Evolutionary conservation across 371 early-diverging fungal genomes (phyloP).

Genomic region (Lichtheimia corymbifera): DNA sequence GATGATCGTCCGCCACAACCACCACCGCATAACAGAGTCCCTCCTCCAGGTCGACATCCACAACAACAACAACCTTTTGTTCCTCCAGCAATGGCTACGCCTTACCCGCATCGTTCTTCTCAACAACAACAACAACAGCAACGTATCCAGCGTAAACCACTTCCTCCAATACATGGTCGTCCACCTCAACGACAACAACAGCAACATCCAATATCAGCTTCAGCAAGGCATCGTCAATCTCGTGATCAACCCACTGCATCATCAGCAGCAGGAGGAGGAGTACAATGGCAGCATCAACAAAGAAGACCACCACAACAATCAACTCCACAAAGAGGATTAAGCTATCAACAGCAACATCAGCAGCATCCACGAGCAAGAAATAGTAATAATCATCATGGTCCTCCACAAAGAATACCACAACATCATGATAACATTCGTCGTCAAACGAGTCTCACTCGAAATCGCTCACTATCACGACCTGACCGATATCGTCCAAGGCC

Average conservation of each 20-base stretch:
- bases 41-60: background rate
- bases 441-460: slow-evolving; percentile 25
- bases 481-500: slow-evolving; percentile 48
- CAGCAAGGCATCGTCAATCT: background rate
- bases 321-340: slow-evolving; percentile 2
- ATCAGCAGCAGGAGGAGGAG: background rate
- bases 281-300: background rate
- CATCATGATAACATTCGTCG: background rate
- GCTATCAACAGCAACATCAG: slow-evolving; percentile 8
- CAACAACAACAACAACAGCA: background rate
- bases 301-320: background rate
- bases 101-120: background rate
- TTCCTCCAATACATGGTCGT: slow-evolving; percentile 1
- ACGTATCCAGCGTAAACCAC: background rate
- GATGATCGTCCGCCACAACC: slow-evolving; percentile 6
- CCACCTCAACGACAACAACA: background rate
- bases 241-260: background rate
- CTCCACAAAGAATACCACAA: too few species aligned
- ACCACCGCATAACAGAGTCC: background rate
- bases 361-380: slow-evolving; percentile 10
- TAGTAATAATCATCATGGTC: too few species aligned
- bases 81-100: background rate
- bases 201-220: background rate
- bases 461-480: slow-evolving; percentile 45
- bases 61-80: slow-evolving; percentile 4